Conservation (phyloP, 164 flowering plant species). For the Magnolia sinica region DNA sequence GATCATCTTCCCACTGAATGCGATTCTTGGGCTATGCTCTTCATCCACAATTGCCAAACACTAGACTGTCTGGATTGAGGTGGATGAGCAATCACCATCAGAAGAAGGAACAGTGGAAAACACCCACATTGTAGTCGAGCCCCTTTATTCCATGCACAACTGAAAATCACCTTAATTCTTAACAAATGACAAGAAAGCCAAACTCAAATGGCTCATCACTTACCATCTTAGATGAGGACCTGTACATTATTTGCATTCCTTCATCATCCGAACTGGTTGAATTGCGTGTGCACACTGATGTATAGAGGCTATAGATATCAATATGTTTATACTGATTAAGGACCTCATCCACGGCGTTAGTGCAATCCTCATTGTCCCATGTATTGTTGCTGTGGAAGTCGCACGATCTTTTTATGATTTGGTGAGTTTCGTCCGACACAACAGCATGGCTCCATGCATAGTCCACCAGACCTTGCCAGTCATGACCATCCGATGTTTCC, state of each 20-base stretch:
- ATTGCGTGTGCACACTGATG: constrained; percentile 51
- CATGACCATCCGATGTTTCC: constrained; percentile 68
- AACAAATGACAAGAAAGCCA: too few relatives aligned
- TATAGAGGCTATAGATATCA: constrained; percentile 89
- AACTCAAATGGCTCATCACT: constrained; percentile 3
- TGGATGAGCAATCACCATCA: too few relatives aligned
- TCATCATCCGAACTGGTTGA: constrained; percentile 25
- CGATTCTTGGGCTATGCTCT: too few relatives aligned
- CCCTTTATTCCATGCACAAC: too few relatives aligned
- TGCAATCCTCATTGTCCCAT: constrained; percentile 56
- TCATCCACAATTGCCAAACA: too few relatives aligned
- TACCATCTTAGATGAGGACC: constrained; percentile 56
- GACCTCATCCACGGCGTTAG: constrained; percentile 54
- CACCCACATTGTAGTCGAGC: too few relatives aligned
- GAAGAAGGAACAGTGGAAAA: too few relatives aligned
- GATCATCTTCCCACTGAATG: too few relatives aligned
- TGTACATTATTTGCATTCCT: constrained; percentile 28
- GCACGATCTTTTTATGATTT: constrained; percentile 43
- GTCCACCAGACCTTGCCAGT: constrained; percentile 79
- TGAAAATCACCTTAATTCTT: too few relatives aligned
- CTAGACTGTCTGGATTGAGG: too few relatives aligned
- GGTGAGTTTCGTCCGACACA: constrained; percentile 82
- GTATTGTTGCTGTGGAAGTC: constrained; percentile 61
- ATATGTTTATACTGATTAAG: constrained; percentile 62
- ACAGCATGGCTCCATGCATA: constrained; percentile 99